Base-by-base conservation (phyloP, 768 basidiomycete genomes). In the Tylopilus felleus region DNA sequence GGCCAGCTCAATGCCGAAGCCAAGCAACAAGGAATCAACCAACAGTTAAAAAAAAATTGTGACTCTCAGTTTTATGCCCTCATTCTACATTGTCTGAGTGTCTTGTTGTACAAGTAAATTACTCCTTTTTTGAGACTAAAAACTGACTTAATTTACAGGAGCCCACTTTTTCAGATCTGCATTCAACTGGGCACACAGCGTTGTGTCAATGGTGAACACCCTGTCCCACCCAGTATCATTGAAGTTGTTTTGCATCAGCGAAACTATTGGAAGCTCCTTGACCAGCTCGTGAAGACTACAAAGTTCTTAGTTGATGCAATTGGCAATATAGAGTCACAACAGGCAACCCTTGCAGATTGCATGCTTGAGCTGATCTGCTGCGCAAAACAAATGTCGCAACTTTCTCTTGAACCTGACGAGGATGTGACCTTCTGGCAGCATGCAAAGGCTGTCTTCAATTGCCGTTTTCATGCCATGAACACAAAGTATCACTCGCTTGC, bases 11-110 rank as follows among this genome's bases (percentile, higher is more conserved):
- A 65, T 28, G 17, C 25, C 0, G 56, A 61, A 21, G 63, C 65
- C 0, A 55, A 41, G 44, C 33, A 45, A 21, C 41, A 49, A 2
- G 36, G 53, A 1, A 35, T 71, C 2, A 62, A 45, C 3, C 58
- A 52, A 2, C 25, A 23, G 0, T 33, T 69, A 13, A 65, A 66
- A 38, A 62, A 59, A 35, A 64, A 69, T 33, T 63, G 57, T 27
- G 66, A 69, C 39, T 60, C 62, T 3, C 35, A 43, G 0, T 68
- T 56, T 42, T 69, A 70, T 56, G 60, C 65, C 3, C 55, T 70
- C 3, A 58, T 63, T 28, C 38, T 67, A 9, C 64, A 65, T 21
- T 48, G 48, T 16, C 14, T 63, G 9, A 66, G 67, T 57, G 55
- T 67, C 10, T 12, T 16, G 17, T 25, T 23, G 25, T 42, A 25